phyloP scores from a whole-genome alignment of 208 protist genomes.

The Wallacemonas sp. region DNA sequence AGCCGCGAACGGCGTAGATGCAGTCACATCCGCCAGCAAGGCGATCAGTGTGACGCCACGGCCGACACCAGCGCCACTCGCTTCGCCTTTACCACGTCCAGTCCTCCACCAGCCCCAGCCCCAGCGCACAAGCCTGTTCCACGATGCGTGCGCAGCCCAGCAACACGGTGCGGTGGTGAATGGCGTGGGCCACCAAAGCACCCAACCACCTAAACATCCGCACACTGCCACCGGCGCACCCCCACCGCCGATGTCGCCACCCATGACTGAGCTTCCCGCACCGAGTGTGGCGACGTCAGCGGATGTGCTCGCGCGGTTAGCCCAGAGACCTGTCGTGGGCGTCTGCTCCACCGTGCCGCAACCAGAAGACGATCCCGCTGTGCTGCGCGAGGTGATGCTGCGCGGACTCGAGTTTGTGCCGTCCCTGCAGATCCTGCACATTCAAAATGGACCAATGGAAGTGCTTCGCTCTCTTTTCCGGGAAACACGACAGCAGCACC shows the following conservation, averaged over 20 bases:
- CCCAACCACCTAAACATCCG: no score
- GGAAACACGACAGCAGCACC: conserved; percentile 4
- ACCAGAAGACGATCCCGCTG: conserved; percentile 6
- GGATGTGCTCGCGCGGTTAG: neutral
- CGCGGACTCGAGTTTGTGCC: conserved; percentile 12
- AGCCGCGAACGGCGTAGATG: no score
- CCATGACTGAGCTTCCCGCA: no score
- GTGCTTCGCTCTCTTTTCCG: conserved; percentile 5
- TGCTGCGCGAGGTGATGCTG: conserved; percentile 13
- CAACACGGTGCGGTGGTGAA: no score
- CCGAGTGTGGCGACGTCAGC: neutral
- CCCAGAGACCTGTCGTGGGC: conserved; percentile 3
- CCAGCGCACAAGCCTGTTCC: neutral
- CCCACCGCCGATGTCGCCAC: neutral
- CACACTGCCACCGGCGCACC: no score
- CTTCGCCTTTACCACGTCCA: neutral
- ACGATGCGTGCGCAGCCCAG: no score
- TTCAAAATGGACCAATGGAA: conserved; percentile 10
- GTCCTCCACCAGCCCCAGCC: conserved; percentile 5
- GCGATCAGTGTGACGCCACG: neutral
- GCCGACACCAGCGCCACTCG: neutral
- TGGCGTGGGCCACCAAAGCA: no score
- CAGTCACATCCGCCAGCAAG: no score
- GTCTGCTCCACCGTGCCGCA: conserved; percentile 13
- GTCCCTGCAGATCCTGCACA: conserved; percentile 15